Conservation (phyloP, 345 rosid genomes). For the Heritiera fomes region DNA sequence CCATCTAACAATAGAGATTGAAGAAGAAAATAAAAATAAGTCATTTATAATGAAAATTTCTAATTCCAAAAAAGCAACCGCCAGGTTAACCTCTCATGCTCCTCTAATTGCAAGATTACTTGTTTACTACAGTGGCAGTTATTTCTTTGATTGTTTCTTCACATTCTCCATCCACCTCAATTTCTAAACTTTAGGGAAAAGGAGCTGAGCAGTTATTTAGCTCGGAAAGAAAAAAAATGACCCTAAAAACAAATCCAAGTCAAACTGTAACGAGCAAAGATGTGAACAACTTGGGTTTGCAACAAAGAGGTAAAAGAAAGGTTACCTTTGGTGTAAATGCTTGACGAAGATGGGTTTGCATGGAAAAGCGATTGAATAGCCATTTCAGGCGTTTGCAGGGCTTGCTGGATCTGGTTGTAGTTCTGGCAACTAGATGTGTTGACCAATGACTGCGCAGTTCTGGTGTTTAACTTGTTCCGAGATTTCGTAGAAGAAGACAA, state of each 20-base stretch:
- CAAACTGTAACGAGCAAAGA: not conserved
- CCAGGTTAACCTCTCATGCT: too few species aligned
- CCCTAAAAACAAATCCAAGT: not conserved
- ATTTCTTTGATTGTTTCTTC: not conserved
- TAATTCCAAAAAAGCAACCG: too few species aligned
- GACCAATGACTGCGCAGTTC: too few species aligned
- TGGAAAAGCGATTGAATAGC: slow-evolving; percentile 9
- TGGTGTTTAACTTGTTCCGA: too few species aligned
- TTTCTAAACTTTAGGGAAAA: too few species aligned
- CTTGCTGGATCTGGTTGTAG: too few species aligned
- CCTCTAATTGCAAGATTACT: too few species aligned
- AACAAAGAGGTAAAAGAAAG: not conserved
- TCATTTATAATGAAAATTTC: too few species aligned
- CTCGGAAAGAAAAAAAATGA: not conserved
- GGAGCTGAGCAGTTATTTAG: not conserved
- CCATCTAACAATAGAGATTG: not conserved
- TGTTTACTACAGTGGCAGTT: too few species aligned
- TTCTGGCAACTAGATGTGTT: too few species aligned
- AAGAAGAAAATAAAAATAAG: not conserved
- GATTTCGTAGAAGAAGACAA: too few species aligned
- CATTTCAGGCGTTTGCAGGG: slow-evolving; percentile 12
- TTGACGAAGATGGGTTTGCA: slow-evolving; percentile 24
- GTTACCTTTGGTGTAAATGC: slow-evolving; percentile 25
- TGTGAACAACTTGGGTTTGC: not conserved
- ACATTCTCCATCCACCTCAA: too few species aligned